Base-by-base conservation (phyloP, 257 asterid genomes). In the Fraxinus pennsylvanica region DNA sequence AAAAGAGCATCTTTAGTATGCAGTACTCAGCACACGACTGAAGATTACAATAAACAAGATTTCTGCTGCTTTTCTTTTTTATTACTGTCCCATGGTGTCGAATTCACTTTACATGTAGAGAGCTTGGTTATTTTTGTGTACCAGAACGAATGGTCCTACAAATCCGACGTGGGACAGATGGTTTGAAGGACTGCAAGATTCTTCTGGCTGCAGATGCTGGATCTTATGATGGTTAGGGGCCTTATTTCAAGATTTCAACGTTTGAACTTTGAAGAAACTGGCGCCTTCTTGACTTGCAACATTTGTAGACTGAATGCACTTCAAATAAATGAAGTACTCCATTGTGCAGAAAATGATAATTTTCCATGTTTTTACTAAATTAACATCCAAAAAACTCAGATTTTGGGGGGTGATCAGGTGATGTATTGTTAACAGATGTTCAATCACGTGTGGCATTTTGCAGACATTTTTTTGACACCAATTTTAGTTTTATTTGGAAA, bases 121-220 rank as follows among this genome's bases (percentile, higher is more conserved):
- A 10, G 33, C 30, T 63, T 25, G 35, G 35, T 22, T 68, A 66
- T 76, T 68, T 76, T 61, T 75, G 59, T 79, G 13, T 68, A 30
- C 68, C 91, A 95, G 99, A 83, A 93, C 97, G 35, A 90, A 61
- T 2, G 97, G 96, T 73, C 97, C 99, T 5, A 38, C 83, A 72
- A 92, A 89, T 81, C 93, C 96, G 41, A 78, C 71, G 15, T 94
- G 99, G 99, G 97, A 94, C 86, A 86, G 96, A 81, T 94, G 99
- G 99, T 94, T 92, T 75, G 99, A 94, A 88, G 92, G 97, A 47
- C 94, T 92, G 12, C 92, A 66, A 71, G 95, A 94, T 61, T 85
- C 97, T 52, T 87, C 97, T 30, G 88, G 97, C 68, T 94, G 99
- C 96, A 86, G 92, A 68, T 94, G 99, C 90, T 90, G 91, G 97